Percentiles rank a stretch among this genome's conserved stretches.
Conservation (phyloP, 139 green algal species). For the Dunaliella primolecta region DNA sequence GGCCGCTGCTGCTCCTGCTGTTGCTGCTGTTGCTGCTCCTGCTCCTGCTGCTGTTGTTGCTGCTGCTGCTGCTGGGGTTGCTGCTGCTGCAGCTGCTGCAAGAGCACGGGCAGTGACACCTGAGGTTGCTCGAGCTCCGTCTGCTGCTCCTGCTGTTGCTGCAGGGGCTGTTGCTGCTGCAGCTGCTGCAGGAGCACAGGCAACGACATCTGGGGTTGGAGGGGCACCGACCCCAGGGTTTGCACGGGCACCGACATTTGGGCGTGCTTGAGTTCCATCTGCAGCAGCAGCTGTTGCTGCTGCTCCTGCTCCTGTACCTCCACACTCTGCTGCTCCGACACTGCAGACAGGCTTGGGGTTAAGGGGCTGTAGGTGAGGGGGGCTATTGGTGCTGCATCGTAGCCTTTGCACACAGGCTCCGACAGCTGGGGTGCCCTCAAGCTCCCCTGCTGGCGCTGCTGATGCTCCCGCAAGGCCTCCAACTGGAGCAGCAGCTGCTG, state of each 20-base stretch:
- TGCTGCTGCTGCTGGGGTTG: background rate
- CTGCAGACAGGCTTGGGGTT: too few species aligned
- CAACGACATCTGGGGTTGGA: too few species aligned
- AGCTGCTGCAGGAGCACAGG: background rate
- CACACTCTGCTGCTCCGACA: too few species aligned
- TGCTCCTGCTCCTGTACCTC: too few species aligned
- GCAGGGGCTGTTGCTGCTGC: conserved; percentile 10
- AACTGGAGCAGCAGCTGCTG: background rate
- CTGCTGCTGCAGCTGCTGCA: background rate
- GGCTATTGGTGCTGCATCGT: too few species aligned
- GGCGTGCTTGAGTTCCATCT: too few species aligned
- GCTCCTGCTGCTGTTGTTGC: background rate
- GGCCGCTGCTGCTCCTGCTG: conserved; percentile 6
- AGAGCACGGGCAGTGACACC: background rate
- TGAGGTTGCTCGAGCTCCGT: background rate
- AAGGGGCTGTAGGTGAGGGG: too few species aligned
- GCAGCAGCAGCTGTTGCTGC: too few species aligned
- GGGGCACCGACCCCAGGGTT: too few species aligned
- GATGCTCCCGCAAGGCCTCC: background rate
- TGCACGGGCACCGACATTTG: too few species aligned
- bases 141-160: conserved; percentile 7
- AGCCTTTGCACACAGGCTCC: background rate
- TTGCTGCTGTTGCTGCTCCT: background rate
- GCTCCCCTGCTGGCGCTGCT: background rate
- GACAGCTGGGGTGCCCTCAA: background rate